Conservation (phyloP, 1,284 basidiomycete species). For the Trametes pubescens region DNA sequence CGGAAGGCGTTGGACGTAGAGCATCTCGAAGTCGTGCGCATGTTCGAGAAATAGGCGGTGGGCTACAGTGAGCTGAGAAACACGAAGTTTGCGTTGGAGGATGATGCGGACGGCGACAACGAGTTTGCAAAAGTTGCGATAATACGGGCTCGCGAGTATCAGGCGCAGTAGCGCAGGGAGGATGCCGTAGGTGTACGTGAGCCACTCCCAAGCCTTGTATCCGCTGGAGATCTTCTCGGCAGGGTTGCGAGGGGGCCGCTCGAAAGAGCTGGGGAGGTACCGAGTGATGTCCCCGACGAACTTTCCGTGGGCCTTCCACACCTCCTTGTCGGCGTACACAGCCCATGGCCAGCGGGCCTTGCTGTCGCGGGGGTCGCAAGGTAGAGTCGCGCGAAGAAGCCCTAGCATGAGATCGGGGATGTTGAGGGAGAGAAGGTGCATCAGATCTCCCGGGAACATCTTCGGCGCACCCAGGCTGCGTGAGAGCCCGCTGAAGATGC, state of each 20-base stretch:
- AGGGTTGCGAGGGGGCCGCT: conserved; percentile 40
- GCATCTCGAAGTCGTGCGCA: conserved; percentile 31
- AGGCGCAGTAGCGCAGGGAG: conserved; percentile 34
- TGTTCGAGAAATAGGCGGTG: background rate
- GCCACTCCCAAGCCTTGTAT: conserved; percentile 46
- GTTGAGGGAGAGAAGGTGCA: conserved; percentile 42
- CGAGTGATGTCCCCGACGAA: conserved; percentile 25
- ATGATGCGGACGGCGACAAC: conserved; percentile 29
- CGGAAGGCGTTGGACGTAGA: conserved; percentile 34
- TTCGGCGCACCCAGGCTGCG: conserved; percentile 27
- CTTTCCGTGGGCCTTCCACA: conserved; percentile 47
- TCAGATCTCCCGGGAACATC: conserved; percentile 35
- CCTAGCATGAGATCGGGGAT: conserved; percentile 31
- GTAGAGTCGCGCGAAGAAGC: conserved; percentile 30
- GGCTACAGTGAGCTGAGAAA: conserved; percentile 9
- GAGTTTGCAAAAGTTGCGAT: conserved; percentile 36
- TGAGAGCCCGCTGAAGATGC: conserved; percentile 29
- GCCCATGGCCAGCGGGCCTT: conserved; percentile 42
- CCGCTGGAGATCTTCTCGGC: conserved; percentile 43
- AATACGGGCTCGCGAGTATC: conserved; percentile 27
- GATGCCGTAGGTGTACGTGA: conserved; percentile 34
- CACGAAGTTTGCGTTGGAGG: conserved; percentile 21
- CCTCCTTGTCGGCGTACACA: conserved; percentile 42
- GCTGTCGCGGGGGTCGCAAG: conserved; percentile 40
- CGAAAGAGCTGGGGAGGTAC: conserved; percentile 41